phyloP scores from a whole-genome alignment of 306 rosid genomes.

The Luffa acutangula region DNA sequence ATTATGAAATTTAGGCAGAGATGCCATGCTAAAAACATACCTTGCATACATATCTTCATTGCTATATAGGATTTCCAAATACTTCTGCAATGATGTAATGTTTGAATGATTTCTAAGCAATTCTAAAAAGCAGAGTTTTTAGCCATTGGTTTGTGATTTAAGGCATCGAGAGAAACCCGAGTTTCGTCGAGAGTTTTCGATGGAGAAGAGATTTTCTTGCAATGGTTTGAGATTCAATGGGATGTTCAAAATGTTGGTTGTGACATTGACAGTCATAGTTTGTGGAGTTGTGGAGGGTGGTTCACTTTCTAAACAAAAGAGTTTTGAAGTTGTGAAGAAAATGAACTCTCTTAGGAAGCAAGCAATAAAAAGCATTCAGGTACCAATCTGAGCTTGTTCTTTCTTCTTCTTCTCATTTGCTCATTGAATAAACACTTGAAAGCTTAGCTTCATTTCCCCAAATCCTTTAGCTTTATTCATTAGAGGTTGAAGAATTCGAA shows the following conservation, averaged over 20 bases:
- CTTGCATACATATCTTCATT: neutral
- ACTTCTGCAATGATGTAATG: neutral
- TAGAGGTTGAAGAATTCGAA: neutral
- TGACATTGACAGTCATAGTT: conserved; percentile 15
- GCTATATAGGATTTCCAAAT: neutral
- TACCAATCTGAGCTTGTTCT: conserved; percentile 1
- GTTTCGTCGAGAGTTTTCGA: neutral
- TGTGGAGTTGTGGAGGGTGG: conserved; percentile 14
- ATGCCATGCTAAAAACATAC: neutral
- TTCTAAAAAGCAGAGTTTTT: neutral
- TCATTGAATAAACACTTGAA: neutral
- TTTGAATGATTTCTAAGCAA: neutral
- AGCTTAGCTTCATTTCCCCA: neutral
- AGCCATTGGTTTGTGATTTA: neutral
- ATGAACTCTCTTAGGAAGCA: conserved; percentile 30
- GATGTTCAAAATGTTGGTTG: conserved; percentile 17
- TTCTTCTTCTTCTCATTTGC: neutral
- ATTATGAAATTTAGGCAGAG: neutral
- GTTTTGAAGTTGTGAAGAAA: conserved; percentile 38
- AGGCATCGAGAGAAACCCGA: neutral
- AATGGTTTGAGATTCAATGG: neutral
- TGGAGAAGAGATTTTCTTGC: neutral
- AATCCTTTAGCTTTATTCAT: neutral
- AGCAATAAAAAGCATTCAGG: conserved; percentile 42
- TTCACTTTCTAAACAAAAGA: conserved; percentile 21